Percentiles rank a stretch among this genome's conserved stretches.
These are phyloP conservation scores for Isatis tinctoria DNA, from an alignment of 345 rosid species.

Conservation along the genomic window DNA sequence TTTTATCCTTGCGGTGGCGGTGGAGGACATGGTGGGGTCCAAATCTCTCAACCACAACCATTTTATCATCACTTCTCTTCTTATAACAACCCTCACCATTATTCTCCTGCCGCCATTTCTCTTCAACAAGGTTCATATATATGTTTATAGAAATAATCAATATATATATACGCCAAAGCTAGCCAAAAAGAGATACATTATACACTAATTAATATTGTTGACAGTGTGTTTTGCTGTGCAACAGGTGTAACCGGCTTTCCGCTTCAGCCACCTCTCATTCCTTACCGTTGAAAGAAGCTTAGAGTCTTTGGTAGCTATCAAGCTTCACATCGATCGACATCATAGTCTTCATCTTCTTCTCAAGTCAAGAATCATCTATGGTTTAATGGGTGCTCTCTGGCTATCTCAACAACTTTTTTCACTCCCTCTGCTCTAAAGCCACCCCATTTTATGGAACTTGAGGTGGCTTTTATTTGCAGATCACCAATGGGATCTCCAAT, in stretches of 20 bases:
- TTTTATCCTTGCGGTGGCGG: slow-evolving; percentile 31
- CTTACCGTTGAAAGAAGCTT: slow-evolving; percentile 26
- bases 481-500: slow-evolving; percentile 11
- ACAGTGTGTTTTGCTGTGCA: neutral
- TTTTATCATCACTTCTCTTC: slow-evolving; percentile 23
- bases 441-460: slow-evolving; percentile 28
- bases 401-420: slow-evolving; percentile 18
- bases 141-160: neutral
- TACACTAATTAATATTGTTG: neutral
- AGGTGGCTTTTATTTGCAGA: slow-evolving; percentile 18
- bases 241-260: slow-evolving; percentile 27
- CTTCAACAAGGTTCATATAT: slow-evolving; percentile 28
- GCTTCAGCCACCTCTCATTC: slow-evolving; percentile 29
- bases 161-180: neutral
- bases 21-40: slow-evolving; percentile 17
- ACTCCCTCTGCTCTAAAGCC: slow-evolving; percentile 10
- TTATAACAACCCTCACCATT: slow-evolving; percentile 29
- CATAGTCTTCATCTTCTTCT: neutral
- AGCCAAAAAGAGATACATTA: neutral
- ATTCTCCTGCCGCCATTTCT: slow-evolving; percentile 24
- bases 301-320: slow-evolving; percentile 12
- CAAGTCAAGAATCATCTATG: slow-evolving; percentile 26
- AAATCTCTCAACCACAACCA: slow-evolving; percentile 22
- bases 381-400: slow-evolving; percentile 12
- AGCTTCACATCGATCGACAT: slow-evolving; percentile 7